phyloP scores from a whole-genome alignment of 2,329 filamentous ascomycete species.

The Aspergillus sp. region DNA sequence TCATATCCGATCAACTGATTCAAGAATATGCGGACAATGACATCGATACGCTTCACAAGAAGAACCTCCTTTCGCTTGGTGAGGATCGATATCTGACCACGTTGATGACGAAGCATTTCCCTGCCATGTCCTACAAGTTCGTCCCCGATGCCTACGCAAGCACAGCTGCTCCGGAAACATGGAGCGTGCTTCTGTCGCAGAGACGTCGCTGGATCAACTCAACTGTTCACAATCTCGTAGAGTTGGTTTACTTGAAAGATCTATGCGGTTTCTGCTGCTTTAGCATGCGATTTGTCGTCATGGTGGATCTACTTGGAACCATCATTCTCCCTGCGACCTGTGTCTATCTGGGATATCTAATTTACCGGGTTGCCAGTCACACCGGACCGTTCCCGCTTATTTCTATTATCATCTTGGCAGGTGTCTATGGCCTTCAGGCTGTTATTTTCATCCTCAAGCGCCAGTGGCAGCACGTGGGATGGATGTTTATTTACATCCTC shows the following conservation, averaged over 20 bases:
- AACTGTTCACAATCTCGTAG: slow-evolving; percentile 90
- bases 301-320: slow-evolving; percentile 88
- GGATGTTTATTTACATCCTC: slow-evolving; percentile 99
- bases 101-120: slow-evolving; percentile 97
- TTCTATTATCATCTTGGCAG: slow-evolving; percentile 81
- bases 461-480: slow-evolving; percentile 97
- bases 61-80: slow-evolving; percentile 87
- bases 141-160: slow-evolving; percentile 86
- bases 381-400: slow-evolving; percentile 74
- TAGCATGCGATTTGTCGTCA: slow-evolving; percentile 93
- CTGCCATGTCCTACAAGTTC: slow-evolving; percentile 92
- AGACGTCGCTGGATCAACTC: slow-evolving; percentile 99
- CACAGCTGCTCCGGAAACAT: slow-evolving; percentile 89
- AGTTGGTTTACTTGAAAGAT: slow-evolving; percentile 83
- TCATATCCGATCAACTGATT: slow-evolving; percentile 85
- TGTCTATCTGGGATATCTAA: slow-evolving; percentile 77
- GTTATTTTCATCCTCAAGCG: slow-evolving; percentile 94
- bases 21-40: slow-evolving; percentile 80
- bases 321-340: slow-evolving; percentile 86
- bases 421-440: slow-evolving; percentile 90
- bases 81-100: slow-evolving; percentile 97
- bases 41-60: slow-evolving; percentile 89
- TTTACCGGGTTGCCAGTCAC: slow-evolving; percentile 66
- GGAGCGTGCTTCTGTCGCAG: slow-evolving; percentile 92
- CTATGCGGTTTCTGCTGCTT: slow-evolving; percentile 99